phyloP scores from a whole-genome alignment of 2,329 filamentous ascomycete genomes.

The Myriosclerotinia curreyana region DNA sequence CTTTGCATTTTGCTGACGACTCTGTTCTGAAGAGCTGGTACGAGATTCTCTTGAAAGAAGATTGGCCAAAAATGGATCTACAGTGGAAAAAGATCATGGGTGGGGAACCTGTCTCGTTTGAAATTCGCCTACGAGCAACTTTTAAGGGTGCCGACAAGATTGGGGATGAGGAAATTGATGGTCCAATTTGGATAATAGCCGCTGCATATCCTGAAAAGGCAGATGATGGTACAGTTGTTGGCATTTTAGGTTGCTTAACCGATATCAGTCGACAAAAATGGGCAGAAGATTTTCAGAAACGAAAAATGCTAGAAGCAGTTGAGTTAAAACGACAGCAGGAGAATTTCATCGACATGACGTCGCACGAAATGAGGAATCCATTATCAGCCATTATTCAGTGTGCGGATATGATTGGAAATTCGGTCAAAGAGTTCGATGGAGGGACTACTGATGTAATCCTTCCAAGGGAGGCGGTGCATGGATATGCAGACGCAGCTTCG shows the following conservation, averaged over 20 bases:
- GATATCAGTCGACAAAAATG: slow-evolving; percentile 85
- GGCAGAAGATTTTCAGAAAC: slow-evolving; percentile 47
- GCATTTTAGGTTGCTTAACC: slow-evolving; percentile 76
- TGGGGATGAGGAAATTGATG: slow-evolving; percentile 53
- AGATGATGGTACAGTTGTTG: slow-evolving; percentile 59
- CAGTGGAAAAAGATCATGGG: slow-evolving; percentile 31
- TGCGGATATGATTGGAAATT: slow-evolving; percentile 63
- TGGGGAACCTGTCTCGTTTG: slow-evolving; percentile 29
- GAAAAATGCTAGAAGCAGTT: slow-evolving; percentile 52
- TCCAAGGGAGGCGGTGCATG: slow-evolving; percentile 50
- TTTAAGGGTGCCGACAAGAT: slow-evolving; percentile 51
- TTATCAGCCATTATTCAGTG: slow-evolving; percentile 68
- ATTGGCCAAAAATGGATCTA: slow-evolving; percentile 25
- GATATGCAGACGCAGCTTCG: slow-evolving; percentile 70
- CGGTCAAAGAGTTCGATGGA: slow-evolving; percentile 40
- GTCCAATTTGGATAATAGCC: slow-evolving; percentile 74
- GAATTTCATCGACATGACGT: slow-evolving; percentile 76
- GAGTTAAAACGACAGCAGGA: slow-evolving; percentile 68
- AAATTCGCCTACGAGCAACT: slow-evolving; percentile 39
- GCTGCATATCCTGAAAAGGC: slow-evolving; percentile 72
- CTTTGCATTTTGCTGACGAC: background rate
- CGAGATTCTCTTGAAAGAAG: background rate
- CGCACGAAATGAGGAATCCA: slow-evolving; percentile 70
- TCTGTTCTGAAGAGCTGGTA: background rate
- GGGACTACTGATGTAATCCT: slow-evolving; percentile 65